Evolutionary conservation across 495 filamentous ascomycete species (phyloP).

Genomic region (Daldinia grandis): DNA sequence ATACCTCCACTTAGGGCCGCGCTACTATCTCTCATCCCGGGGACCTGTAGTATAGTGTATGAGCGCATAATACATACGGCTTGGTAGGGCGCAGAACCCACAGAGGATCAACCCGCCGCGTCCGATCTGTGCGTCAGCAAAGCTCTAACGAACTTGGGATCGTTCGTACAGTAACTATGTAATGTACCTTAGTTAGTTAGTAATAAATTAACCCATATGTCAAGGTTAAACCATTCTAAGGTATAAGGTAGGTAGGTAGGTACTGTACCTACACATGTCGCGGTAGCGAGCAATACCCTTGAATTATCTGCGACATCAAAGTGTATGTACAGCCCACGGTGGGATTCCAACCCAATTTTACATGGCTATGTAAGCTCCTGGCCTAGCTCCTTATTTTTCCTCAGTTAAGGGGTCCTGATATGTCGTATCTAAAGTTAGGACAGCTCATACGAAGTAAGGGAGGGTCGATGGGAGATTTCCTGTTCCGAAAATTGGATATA

Average conservation of each 20-base stretch:
- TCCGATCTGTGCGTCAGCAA: conserved; percentile 40
- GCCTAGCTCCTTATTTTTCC: not conserved
- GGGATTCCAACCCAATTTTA: not conserved
- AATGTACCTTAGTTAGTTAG: no score
- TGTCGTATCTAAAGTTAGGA: conserved; percentile 1
- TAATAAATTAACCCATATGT: no score
- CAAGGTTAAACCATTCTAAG: no score
- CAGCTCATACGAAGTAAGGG: not conserved
- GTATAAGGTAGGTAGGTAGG: no score
- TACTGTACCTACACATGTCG: not conserved
- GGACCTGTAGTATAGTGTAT: no score
- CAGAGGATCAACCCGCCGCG: conserved; percentile 36
- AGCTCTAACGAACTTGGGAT: conserved; percentile 31
- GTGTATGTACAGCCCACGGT: conserved; percentile 9
- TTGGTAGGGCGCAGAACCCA: conserved; percentile 34
- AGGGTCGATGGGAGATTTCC: not conserved
- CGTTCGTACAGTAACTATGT: no score
- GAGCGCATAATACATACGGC: conserved; percentile 38
- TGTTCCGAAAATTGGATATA: conserved; percentile 11
- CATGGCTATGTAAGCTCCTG: not conserved
- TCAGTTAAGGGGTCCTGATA: not conserved
- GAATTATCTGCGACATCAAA: not conserved
- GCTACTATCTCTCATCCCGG: no score
- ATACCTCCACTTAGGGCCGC: no score
- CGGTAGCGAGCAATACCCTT: not conserved